A percentile compares a stretch with the other conserved stretches of the same genome.
Evolutionary conservation across 345 rosid species (phyloP).

Genomic region (Geranium brycei): DNA sequence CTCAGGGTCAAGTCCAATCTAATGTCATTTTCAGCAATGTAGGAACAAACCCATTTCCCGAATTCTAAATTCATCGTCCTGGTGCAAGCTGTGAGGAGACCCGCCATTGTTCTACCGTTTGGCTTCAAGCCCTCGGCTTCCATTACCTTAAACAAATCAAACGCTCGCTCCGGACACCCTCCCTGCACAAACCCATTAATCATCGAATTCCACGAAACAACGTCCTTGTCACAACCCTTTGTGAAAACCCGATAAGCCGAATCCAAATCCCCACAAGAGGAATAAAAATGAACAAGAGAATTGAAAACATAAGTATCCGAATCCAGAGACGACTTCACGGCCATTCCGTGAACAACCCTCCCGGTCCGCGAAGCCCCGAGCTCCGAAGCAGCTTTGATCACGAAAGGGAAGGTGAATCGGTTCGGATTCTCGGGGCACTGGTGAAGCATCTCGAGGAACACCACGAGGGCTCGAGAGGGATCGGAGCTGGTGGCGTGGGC

Average conservation of each 20-base stretch:
- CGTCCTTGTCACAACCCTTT: constrained; percentile 36
- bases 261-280: constrained; percentile 44
- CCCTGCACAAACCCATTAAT: constrained; percentile 47
- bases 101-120: constrained; percentile 56
- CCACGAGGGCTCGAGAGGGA: constrained; percentile 29
- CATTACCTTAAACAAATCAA: constrained; percentile 42
- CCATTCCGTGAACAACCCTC: constrained; percentile 59
- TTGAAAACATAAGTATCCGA: constrained; percentile 38
- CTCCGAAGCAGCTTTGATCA: constrained; percentile 46
- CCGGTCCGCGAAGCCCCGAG: constrained; percentile 19
- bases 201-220: constrained; percentile 76
- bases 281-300: constrained; percentile 52
- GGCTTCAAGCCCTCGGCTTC: constrained; percentile 39
- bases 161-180: constrained; percentile 42
- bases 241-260: constrained; percentile 39
- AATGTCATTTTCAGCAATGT: constrained; percentile 30
- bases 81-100: constrained; percentile 48
- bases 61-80: constrained; percentile 42
- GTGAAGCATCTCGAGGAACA: constrained; percentile 36
- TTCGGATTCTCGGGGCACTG: constrained; percentile 34
- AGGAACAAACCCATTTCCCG: constrained; percentile 41
- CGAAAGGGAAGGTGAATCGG: constrained; percentile 57
- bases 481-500: constrained; percentile 44
- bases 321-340: constrained; percentile 28
- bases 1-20: constrained; percentile 36